phyloP scores from a whole-genome alignment of 2,329 filamentous ascomycete genomes.

The Colletotrichum lupini region DNA sequence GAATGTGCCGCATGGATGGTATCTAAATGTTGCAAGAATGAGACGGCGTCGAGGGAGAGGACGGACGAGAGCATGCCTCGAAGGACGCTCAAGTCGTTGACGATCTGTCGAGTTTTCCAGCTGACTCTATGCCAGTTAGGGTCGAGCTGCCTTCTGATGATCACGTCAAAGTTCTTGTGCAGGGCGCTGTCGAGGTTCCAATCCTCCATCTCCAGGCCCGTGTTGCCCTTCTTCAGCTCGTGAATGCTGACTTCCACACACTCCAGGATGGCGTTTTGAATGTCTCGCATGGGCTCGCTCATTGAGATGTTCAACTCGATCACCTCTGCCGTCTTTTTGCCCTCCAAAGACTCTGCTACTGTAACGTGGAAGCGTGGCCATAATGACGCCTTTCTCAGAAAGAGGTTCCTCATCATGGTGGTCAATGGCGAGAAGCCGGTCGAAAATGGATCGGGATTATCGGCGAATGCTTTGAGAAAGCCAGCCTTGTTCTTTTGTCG shows the following conservation, averaged over 20 bases:
- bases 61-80: slow-evolving; percentile 85
- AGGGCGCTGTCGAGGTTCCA: slow-evolving; percentile 96
- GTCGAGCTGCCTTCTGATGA: slow-evolving; percentile 89
- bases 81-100: slow-evolving; percentile 86
- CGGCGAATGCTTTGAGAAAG: slow-evolving; percentile 96
- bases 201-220: slow-evolving; percentile 92
- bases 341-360: slow-evolving; percentile 89
- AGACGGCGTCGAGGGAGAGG: slow-evolving; percentile 88
- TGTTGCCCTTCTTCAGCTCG: slow-evolving; percentile 91
- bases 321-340: slow-evolving; percentile 92
- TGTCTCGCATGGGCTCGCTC: slow-evolving; percentile 92
- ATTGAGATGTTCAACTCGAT: slow-evolving; percentile 97
- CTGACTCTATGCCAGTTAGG: slow-evolving; percentile 98
- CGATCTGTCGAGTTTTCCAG: slow-evolving; percentile 95
- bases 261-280: slow-evolving; percentile 94
- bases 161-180: slow-evolving; percentile 90
- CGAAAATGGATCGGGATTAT: slow-evolving; percentile 90
- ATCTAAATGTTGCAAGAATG: slow-evolving; percentile 92
- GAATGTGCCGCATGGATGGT: slow-evolving; percentile 93
- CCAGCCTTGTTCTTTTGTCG: slow-evolving; percentile 93
- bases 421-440: slow-evolving; percentile 88
- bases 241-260: slow-evolving; percentile 95
- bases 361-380: slow-evolving; percentile 95
- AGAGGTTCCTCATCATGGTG: slow-evolving; percentile 92
- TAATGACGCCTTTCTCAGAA: slow-evolving; percentile 86